Percentiles rank a stretch among this genome's conserved stretches.
Conservation (phyloP, 2,329 filamentous ascomycete species). For the Talaromyces sp. region DNA sequence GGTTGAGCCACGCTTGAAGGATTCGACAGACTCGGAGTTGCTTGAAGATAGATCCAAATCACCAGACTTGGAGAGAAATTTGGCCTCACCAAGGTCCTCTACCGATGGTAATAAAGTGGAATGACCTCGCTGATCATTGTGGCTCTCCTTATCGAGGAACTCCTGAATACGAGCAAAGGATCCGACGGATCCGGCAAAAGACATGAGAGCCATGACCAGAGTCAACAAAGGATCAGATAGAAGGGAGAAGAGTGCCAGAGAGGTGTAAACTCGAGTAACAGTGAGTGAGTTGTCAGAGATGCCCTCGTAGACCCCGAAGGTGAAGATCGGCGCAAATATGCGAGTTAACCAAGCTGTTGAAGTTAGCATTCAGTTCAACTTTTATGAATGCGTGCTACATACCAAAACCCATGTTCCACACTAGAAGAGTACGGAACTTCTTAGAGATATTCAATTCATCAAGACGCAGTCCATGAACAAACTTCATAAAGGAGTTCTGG, state of each 20-base stretch:
- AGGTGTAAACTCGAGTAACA: conserved; percentile 49
- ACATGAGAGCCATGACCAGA: conserved; percentile 50
- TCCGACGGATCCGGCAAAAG: conserved; percentile 49
- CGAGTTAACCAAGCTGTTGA: conserved; percentile 41
- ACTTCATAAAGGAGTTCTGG: conserved; percentile 42
- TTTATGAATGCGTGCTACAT: conserved; percentile 7
- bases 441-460: conserved; percentile 47
- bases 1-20: conserved; percentile 20
- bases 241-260: conserved; percentile 51
- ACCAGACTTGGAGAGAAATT: conserved; percentile 20
- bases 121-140: conserved; percentile 29
- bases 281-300: conserved; percentile 45
- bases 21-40: conserved; percentile 26
- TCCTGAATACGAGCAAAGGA: conserved; percentile 52
- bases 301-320: conserved; percentile 49
- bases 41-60: conserved; percentile 29
- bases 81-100: conserved; percentile 24
- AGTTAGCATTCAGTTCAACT: conserved; percentile 1
- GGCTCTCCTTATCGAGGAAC: conserved; percentile 43
- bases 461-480: conserved; percentile 43
- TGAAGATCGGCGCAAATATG: conserved; percentile 49
- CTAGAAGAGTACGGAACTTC: conserved; percentile 44
- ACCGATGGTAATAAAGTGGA: conserved; percentile 13
- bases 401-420: conserved; percentile 46
- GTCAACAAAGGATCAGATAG: conserved; percentile 50